Evolutionary conservation across 768 basidiomycete genomes (phyloP), one percentile per base, ranked within the genome.

Genomic region (Xerocomellus amylosporus): DNA sequence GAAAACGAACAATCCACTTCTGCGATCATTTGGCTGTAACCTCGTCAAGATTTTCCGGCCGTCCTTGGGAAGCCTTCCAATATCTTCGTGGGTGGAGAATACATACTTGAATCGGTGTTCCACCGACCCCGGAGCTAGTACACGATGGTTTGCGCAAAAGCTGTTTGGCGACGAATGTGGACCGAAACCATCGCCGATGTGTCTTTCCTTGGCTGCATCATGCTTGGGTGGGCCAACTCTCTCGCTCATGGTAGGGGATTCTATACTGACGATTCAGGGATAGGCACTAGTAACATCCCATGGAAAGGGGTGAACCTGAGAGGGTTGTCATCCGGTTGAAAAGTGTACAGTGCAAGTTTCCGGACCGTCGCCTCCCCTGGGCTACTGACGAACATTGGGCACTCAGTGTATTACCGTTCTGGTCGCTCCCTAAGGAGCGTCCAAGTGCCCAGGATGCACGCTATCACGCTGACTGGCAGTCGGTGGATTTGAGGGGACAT

Each of bases 101-200:
- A 9, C 30, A n/a, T 70, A 62, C 34, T 62, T 67, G 50, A 67
- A 67, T 24, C 73, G 74, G 66, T 20, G 31, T 26, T 43, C 51
- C 4, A 45, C n/a, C 10, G 36, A 42, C 36, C 56, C 51, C 24
- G 79, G 77, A 5, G 75, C 76, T 19, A 24, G 24, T 24, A 71
- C 77, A 19, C 71, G 77, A 7, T 78, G 77, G 76, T 74, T 76
- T n/a, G 78, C 77, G 44, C 64, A 76, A 1, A 59, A 71, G 22
- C 58, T 79, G 1, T 38, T 67, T 46, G 7, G 56, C 50, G 51
- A 55, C 26, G 34, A 28, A 37, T 44, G 43, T 28, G 33, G 59
- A 56, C 38, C 49, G 46, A 38, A 54, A 24, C 46, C 54, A 55
- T 58, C 60, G 43, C 54, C 28, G 38, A 62, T 33, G 47, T 67